Percentiles rank a stretch among this genome's conserved stretches.
Evolutionary conservation across 176 grass and related monocot genomes (phyloP).

Genomic region (Chrysopogon serrulatus): DNA sequence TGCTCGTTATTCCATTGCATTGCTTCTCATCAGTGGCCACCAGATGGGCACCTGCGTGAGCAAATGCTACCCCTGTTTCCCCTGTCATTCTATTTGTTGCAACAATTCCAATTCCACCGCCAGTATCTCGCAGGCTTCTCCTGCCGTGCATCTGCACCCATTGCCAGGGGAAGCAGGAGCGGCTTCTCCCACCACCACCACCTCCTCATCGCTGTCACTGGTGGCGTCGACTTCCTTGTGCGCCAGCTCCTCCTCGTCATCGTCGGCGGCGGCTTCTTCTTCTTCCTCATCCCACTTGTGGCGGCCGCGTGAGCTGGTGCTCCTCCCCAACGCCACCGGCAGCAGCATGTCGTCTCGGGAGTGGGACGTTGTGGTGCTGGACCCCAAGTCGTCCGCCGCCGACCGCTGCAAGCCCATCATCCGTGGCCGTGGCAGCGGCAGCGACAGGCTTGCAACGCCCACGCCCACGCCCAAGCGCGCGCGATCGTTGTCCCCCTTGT

Average conservation of each 20-base stretch:
- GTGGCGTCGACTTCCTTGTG: background rate
- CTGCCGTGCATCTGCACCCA: background rate
- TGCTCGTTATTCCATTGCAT: no score
- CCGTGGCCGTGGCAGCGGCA: background rate
- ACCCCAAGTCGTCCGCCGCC: background rate
- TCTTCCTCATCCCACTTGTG: background rate
- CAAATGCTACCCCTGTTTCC: conserved; percentile 1
- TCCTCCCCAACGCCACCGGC: background rate
- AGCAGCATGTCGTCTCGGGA: background rate
- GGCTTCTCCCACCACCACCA: background rate
- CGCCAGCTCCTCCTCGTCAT: background rate
- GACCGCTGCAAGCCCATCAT: background rate
- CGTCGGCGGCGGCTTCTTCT: background rate
- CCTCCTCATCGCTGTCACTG: background rate
- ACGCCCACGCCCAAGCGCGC: background rate
- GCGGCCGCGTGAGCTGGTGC: background rate
- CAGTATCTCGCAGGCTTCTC: background rate
- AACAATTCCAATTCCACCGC: background rate
- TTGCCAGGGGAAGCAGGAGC: background rate
- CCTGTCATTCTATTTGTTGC: background rate
- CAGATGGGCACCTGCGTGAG: conserved; percentile 18
- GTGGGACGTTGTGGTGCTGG: conserved; percentile 11
- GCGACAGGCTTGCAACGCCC: background rate
- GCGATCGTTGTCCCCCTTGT: background rate
- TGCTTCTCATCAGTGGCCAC: background rate